Conservation (phyloP, 768 basidiomycete genomes). For the Xerocomellus intermedius region DNA sequence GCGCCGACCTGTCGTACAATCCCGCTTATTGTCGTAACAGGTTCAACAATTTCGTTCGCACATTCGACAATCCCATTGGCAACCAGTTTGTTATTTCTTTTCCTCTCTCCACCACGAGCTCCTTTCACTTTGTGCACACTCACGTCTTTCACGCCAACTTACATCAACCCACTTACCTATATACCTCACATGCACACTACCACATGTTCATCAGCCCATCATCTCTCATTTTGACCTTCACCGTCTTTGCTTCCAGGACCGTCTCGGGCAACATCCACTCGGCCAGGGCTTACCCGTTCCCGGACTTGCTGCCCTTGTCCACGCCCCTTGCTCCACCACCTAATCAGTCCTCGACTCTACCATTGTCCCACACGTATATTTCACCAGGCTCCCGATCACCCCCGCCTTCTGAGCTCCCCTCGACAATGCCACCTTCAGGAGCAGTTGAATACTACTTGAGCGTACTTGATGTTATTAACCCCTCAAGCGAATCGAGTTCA, state of each 20-base stretch:
- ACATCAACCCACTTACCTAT: constrained; percentile 12
- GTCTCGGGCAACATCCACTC: constrained; percentile 4
- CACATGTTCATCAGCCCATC: constrained; percentile 28
- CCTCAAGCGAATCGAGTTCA: neutral
- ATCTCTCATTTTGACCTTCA: constrained; percentile 19
- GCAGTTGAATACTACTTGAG: neutral
- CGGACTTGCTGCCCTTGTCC: constrained; percentile 20
- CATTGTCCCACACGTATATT: neutral
- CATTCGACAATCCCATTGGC: constrained; percentile 8
- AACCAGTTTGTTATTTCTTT: constrained; percentile 15
- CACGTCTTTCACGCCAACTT: constrained; percentile 26
- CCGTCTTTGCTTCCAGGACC: constrained; percentile 5
- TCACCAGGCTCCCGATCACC: neutral
- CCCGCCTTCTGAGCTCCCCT: neutral
- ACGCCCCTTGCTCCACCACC: constrained; percentile 6
- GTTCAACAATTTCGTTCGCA: neutral
- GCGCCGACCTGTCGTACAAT: constrained; percentile 16
- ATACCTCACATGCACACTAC: constrained; percentile 28
- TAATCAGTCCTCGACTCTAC: constrained; percentile 4
- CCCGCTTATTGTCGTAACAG: constrained; percentile 21
- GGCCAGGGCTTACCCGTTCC: constrained; percentile 11
- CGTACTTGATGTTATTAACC: neutral
- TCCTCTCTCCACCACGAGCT: constrained; percentile 4
- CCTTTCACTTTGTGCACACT: constrained; percentile 17
- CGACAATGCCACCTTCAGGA: constrained; percentile 5